Conservation (phyloP, 2,329 filamentous ascomycete species). For the Arthrobotrys conoides region DNA sequence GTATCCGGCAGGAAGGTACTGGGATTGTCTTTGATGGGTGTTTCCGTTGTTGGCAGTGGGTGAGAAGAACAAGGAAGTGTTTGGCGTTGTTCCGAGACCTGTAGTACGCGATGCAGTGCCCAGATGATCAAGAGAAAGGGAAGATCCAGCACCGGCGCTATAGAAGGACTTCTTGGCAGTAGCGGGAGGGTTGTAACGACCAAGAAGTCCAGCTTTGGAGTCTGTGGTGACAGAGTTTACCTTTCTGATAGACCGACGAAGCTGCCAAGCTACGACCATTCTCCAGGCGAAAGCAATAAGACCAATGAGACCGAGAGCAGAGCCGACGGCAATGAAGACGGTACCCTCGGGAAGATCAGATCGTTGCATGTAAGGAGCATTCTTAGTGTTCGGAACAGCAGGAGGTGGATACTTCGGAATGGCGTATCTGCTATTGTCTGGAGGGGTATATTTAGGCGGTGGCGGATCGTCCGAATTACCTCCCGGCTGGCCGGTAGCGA, state of each 20-base stretch:
- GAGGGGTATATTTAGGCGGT: slow-evolving; percentile 57
- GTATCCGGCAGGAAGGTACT: slow-evolving; percentile 91
- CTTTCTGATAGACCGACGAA: slow-evolving; percentile 90
- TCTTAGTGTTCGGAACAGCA: slow-evolving; percentile 80
- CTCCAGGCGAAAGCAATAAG: slow-evolving; percentile 90
- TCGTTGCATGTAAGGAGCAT: slow-evolving; percentile 92
- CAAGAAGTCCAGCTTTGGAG: slow-evolving; percentile 76
- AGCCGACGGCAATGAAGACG: slow-evolving; percentile 94
- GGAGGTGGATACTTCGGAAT: slow-evolving; percentile 48
- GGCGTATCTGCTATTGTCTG: slow-evolving; percentile 47
- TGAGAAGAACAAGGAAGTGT: slow-evolving; percentile 90
- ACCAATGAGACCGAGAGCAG: slow-evolving; percentile 85
- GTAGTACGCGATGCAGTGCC: slow-evolving; percentile 66
- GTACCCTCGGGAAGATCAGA: slow-evolving; percentile 90
- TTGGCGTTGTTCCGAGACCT: slow-evolving; percentile 70
- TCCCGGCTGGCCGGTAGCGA: neutral
- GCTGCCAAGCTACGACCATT: slow-evolving; percentile 85
- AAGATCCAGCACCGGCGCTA: slow-evolving; percentile 66
- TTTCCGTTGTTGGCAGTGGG: slow-evolving; percentile 81
- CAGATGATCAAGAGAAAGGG: slow-evolving; percentile 73
- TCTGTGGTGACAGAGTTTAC: slow-evolving; percentile 71
- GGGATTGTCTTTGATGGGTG: slow-evolving; percentile 77
- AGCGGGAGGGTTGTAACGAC: slow-evolving; percentile 68
- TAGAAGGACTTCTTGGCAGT: slow-evolving; percentile 71
- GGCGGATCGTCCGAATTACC: slow-evolving; percentile 33